These are phyloP conservation scores for Phalaenopsis equestris DNA, from an alignment of 106 monocot genomes.

Conservation along the genomic window DNA sequence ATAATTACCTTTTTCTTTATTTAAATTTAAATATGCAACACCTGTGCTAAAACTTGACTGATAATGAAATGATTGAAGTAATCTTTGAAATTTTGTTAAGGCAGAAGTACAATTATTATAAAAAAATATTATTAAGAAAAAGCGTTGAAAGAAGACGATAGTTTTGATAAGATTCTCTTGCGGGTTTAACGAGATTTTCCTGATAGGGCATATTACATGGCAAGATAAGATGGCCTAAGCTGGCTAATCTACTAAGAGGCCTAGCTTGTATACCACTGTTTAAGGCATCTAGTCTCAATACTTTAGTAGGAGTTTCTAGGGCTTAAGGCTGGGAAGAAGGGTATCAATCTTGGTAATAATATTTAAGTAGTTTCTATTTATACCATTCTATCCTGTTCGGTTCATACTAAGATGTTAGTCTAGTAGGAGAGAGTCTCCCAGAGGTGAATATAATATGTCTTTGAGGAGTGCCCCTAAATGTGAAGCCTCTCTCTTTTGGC, in stretches of 20 bases:
- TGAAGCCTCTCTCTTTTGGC: not conserved
- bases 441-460: not conserved
- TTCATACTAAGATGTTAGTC: constrained; percentile 1
- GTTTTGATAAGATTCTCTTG: too few relatives aligned
- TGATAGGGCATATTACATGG: not conserved
- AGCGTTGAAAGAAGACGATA: not conserved
- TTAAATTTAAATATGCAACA: too few relatives aligned
- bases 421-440: not conserved
- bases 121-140: not conserved
- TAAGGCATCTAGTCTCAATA: constrained; percentile 1
- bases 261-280: not conserved
- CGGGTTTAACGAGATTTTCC: too few relatives aligned
- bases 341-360: constrained; percentile 4
- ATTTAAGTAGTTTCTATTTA: not conserved
- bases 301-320: constrained; percentile 1
- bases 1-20: too few relatives aligned
- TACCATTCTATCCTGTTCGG: not conserved
- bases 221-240: not conserved
- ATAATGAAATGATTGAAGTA: too few relatives aligned
- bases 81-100: too few relatives aligned
- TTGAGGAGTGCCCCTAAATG: not conserved
- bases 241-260: not conserved
- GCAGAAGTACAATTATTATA: too few relatives aligned
- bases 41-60: too few relatives aligned
- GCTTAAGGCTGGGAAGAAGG: not conserved